These are phyloP conservation scores for Neurospora sp. DNA, from an alignment of 2,329 filamentous ascomycete genomes.

Conservation along the genomic window DNA sequence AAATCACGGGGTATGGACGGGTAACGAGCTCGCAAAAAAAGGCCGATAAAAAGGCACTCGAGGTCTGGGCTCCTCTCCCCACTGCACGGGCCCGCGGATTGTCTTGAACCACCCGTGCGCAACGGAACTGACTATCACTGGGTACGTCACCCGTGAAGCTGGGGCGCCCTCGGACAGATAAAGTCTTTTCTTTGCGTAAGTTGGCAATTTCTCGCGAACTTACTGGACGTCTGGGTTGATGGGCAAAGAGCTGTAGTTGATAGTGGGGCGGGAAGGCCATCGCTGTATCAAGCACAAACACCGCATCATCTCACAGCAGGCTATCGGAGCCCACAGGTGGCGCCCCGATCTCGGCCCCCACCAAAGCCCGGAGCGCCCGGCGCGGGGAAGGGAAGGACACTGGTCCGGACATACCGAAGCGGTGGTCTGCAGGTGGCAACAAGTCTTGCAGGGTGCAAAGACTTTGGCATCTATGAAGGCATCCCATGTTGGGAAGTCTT, in stretches of 20 bases:
- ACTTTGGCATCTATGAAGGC: too few species aligned
- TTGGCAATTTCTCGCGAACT: not conserved
- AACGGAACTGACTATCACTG: not conserved
- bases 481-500: too few species aligned
- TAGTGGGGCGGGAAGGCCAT: not conserved
- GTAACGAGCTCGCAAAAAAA: not conserved
- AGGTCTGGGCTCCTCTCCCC: not conserved
- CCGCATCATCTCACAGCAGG: not conserved
- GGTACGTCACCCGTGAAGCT: not conserved
- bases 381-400: not conserved
- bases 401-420: not conserved
- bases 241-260: not conserved
- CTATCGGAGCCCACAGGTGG: not conserved
- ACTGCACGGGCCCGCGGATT: not conserved
- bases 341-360: not conserved
- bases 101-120: not conserved
- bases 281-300: not conserved
- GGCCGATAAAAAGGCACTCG: not conserved
- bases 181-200: not conserved
- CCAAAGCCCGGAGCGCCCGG: not conserved
- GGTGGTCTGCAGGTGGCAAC: too few species aligned
- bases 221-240: not conserved
- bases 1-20: not conserved
- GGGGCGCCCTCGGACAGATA: not conserved
- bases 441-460: too few species aligned